Base-by-base conservation (phyloP, 495 filamentous ascomycete genomes). In the Tuber borchii region DNA sequence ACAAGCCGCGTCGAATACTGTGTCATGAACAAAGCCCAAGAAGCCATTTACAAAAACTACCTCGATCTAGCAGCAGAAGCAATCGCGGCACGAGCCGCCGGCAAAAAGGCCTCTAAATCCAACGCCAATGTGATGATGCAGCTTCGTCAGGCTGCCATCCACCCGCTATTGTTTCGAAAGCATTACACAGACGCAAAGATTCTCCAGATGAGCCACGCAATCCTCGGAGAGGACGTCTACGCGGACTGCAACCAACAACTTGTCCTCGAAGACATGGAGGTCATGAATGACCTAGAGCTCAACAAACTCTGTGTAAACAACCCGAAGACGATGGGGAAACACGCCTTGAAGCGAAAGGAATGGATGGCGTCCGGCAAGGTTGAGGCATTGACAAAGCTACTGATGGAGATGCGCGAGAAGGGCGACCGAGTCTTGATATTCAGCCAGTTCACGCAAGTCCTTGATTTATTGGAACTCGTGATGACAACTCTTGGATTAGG, bases 301-400 rank as follows among this genome's bases (percentile, higher is more conserved):
- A 92, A 97, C 77, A 85, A 87, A 10, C 91, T 94, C 86, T 97
- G 95, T 77, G 78, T 87, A 10, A 88, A 89, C 19, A 89, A 94
- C 77, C 87, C 90, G 6, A 85, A 85, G 17, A 91, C 90, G 26
- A 89, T 99, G 70, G 86, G 87, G 1, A 87, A 89, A 46, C 94
- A 90, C 80, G 88, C 89, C 70, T 86, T 97, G 51, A 88, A 91
- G 46, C 88, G 91, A 71, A 83, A 90, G 26, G 90, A 93, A 71
- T 97, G 94, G 93, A 92, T 97, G 89, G 89, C 96, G 76, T 91
- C 90, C n/a, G 95, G 94, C 31, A 99, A 99, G 82, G 90, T 98
- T 45, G 87, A 90, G 73, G 89, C 91, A 56, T 87, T 99, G 26
- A 87, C 90, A 61, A 88, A 90, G 75, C 87, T 99, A 40, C 86